These are phyloP conservation scores for Sporothrix humicola DNA, from an alignment of 2,329 filamentous ascomycete species.

Conservation along the genomic window DNA sequence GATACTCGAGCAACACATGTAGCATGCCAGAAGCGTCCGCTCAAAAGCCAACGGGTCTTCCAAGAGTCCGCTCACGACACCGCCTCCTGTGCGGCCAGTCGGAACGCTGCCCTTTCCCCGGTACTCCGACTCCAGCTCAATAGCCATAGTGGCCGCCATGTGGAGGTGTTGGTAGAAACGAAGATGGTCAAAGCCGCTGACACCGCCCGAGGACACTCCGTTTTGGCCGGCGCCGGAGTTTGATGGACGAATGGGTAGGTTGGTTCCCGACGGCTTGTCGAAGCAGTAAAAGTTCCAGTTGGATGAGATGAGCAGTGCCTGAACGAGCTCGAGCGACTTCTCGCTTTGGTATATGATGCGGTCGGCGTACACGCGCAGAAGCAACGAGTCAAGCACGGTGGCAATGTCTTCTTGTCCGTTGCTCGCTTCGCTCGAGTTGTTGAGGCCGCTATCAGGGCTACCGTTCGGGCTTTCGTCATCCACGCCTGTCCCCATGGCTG, in stretches of 20 bases:
- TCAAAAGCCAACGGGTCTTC: constrained; percentile 27
- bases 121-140: constrained; percentile 24
- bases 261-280: not conserved
- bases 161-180: constrained; percentile 34
- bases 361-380: constrained; percentile 33
- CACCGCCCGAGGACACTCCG: not conserved
- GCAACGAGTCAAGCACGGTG: constrained; percentile 25
- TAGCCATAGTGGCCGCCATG: constrained; percentile 34
- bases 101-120: not conserved
- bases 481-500: constrained; percentile 28
- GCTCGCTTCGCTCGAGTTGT: not conserved
- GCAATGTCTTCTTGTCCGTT: constrained; percentile 9
- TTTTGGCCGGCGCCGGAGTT: not conserved
- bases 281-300: constrained; percentile 34
- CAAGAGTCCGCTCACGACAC: not conserved
- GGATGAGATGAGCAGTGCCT: constrained; percentile 36
- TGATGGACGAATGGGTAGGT: not conserved
- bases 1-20: constrained; percentile 31
- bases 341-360: constrained; percentile 31
- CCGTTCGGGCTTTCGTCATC: not conserved
- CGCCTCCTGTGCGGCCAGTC: not conserved
- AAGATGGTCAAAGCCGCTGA: constrained; percentile 26
- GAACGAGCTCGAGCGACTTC: constrained; percentile 35
- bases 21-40: constrained; percentile 35
- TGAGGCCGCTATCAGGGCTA: not conserved